Conservation (phyloP, 345 rosid species). For the Acer yangbiense region DNA sequence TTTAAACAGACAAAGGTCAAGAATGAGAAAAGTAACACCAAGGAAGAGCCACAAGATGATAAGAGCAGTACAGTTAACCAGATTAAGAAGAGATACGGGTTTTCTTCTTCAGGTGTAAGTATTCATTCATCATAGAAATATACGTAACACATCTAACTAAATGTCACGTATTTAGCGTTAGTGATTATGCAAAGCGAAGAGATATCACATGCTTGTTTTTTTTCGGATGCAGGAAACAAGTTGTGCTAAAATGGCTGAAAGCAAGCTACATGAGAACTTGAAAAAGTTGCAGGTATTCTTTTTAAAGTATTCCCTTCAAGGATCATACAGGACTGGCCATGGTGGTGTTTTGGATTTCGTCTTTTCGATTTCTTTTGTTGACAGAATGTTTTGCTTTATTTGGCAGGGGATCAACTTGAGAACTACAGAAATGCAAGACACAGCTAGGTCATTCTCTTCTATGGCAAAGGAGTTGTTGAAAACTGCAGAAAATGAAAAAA, state of each 20-base stretch:
- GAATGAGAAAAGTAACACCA: constrained; percentile 55
- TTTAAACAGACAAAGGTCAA: constrained; percentile 67
- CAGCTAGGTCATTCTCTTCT: constrained; percentile 84
- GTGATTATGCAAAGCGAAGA: not conserved
- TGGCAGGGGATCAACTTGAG: constrained; percentile 74
- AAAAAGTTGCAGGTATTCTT: constrained; percentile 69
- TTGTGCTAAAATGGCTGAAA: constrained; percentile 76
- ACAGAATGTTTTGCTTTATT: not conserved
- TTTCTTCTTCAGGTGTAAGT: constrained; percentile 66
- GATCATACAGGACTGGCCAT: too few species aligned
- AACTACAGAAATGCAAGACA: constrained; percentile 77
- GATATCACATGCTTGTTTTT: not conserved
- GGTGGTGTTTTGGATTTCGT: too few species aligned
- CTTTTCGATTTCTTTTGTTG: not conserved
- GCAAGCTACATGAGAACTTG: constrained; percentile 78
- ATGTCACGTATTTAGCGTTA: not conserved
- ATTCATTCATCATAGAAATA: not conserved
- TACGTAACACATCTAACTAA: not conserved
- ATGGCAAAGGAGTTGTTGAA: constrained; percentile 74
- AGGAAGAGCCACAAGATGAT: constrained; percentile 64
- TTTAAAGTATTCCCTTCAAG: not conserved
- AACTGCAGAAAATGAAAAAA: constrained; percentile 64
- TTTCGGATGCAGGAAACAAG: constrained; percentile 58
- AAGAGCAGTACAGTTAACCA: constrained; percentile 61
- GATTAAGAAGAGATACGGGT: constrained; percentile 90